Evolutionary conservation across 495 filamentous ascomycete genomes (phyloP).

Genomic region (Penicillium coprophilum): DNA sequence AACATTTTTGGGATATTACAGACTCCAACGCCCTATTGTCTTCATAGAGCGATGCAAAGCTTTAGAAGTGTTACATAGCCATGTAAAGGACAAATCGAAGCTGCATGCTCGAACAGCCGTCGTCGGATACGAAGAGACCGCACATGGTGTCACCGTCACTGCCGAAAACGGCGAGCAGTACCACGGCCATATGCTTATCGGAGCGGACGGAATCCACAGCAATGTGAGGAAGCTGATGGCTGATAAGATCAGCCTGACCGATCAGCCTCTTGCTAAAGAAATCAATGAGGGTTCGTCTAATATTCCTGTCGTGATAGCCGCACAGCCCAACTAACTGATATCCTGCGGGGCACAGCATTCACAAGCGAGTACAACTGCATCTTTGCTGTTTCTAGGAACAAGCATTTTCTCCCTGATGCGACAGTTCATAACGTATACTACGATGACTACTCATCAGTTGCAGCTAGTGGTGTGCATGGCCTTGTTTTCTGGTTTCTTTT

Average conservation of each 20-base stretch:
- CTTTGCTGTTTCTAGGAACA: conserved; percentile 27
- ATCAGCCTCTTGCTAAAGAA: conserved; percentile 6
- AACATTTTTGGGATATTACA: neutral
- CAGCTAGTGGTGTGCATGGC: conserved; percentile 16
- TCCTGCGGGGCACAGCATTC: conserved; percentile 8
- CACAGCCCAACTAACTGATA: neutral
- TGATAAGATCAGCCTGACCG: conserved; percentile 24
- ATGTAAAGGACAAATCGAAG: conserved; percentile 16
- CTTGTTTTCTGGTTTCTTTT: conserved; percentile 28
- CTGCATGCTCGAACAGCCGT: conserved; percentile 16
- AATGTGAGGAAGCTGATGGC: conserved; percentile 40
- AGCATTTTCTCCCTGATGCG: conserved; percentile 17
- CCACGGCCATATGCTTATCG: conserved; percentile 43
- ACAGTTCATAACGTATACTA: conserved; percentile 23
- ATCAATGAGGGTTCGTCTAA: conserved; percentile 11
- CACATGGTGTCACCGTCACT: conserved; percentile 10
- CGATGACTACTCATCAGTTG: conserved; percentile 11
- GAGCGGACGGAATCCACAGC: conserved; percentile 51
- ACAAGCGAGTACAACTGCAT: conserved; percentile 23
- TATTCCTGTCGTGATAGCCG: too few species aligned
- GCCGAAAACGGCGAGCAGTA: conserved; percentile 16
- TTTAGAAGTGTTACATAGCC: conserved; percentile 13
- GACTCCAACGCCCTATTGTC: conserved; percentile 19
- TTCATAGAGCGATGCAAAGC: conserved; percentile 21
- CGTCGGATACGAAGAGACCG: conserved; percentile 17